Percentiles rank a stretch among this genome's conserved stretches.
Conservation (phyloP, 257 asterid species). For the Cinchona pubescens region DNA sequence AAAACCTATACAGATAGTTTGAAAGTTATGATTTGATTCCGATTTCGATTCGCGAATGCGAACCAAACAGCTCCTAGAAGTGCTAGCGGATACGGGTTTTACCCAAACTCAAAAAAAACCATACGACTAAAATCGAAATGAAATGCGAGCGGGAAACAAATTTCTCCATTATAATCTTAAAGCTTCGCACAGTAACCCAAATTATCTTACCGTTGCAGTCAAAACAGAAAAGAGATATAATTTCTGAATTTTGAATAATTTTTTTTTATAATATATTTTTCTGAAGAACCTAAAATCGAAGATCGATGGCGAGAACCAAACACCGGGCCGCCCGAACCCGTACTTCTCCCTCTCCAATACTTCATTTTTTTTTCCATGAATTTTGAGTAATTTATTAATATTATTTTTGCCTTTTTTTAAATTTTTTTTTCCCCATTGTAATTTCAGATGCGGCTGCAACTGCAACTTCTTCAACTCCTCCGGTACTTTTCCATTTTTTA, state of each 20-base stretch:
- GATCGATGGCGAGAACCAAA: slow-evolving; percentile 66
- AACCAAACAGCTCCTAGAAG: too few species aligned
- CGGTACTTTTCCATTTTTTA: slow-evolving; percentile 13
- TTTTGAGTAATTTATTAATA: slow-evolving; percentile 16
- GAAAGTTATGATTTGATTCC: too few species aligned
- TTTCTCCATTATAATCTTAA: not conserved
- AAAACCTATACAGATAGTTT: too few species aligned
- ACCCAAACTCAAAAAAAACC: not conserved
- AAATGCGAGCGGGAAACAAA: slow-evolving; percentile 23
- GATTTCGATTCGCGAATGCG: too few species aligned
- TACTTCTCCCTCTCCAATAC: slow-evolving; percentile 2
- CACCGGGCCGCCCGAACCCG: slow-evolving; percentile 30
- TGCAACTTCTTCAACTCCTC: slow-evolving; percentile 33
- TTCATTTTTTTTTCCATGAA: not conserved
- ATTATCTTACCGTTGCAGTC: not conserved
- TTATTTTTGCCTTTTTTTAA: too few species aligned
- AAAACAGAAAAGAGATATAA: too few species aligned
- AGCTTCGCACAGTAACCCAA: not conserved
- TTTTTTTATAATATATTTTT: too few species aligned
- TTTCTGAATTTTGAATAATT: too few species aligned
- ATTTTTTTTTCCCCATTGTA: not conserved
- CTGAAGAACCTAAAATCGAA: too few species aligned
- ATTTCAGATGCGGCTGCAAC: slow-evolving; percentile 47
- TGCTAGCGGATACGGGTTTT: not conserved
- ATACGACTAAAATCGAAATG: not conserved